A percentile compares a stretch with the other conserved stretches of the same genome.
Conservation (phyloP, 257 asterid genomes). For the Primulina huaijiensis region DNA sequence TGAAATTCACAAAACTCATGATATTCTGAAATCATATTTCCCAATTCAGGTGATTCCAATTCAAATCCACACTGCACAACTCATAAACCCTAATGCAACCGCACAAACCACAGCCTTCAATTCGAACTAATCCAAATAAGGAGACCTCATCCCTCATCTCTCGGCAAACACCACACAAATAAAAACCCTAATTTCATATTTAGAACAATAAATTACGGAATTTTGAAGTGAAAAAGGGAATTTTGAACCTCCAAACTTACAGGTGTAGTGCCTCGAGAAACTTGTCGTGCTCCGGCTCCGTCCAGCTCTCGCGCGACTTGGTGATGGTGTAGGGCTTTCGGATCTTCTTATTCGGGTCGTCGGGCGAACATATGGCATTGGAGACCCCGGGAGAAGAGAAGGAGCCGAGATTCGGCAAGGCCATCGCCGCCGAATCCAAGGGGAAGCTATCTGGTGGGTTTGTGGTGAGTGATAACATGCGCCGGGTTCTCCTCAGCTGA, state of each 20-base stretch:
- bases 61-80: background rate
- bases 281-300: constrained; percentile 95
- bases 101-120: constrained; percentile 4
- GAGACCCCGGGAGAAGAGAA: constrained; percentile 47
- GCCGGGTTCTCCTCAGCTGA: constrained; percentile 13
- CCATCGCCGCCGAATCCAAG: constrained; percentile 64
- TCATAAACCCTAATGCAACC: background rate
- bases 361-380: constrained; percentile 39
- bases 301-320: constrained; percentile 95
- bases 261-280: constrained; percentile 90
- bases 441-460: constrained; percentile 44
- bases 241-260: constrained; percentile 40
- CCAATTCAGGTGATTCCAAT: constrained; percentile 11
- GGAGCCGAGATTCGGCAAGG: constrained; percentile 60
- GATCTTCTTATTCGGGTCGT: constrained; percentile 65
- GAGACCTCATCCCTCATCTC: constrained; percentile 12
- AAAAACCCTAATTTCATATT: constrained; percentile 40
- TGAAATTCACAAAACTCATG: background rate
- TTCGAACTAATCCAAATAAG: background rate
- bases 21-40: too few relatives aligned
- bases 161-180: background rate
- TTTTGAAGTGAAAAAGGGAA: background rate
- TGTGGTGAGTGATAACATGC: constrained; percentile 48
- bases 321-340: constrained; percentile 86
- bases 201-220: background rate